phyloP scores from a whole-genome alignment of 257 asterid genomes.

The Petunia secreta region DNA sequence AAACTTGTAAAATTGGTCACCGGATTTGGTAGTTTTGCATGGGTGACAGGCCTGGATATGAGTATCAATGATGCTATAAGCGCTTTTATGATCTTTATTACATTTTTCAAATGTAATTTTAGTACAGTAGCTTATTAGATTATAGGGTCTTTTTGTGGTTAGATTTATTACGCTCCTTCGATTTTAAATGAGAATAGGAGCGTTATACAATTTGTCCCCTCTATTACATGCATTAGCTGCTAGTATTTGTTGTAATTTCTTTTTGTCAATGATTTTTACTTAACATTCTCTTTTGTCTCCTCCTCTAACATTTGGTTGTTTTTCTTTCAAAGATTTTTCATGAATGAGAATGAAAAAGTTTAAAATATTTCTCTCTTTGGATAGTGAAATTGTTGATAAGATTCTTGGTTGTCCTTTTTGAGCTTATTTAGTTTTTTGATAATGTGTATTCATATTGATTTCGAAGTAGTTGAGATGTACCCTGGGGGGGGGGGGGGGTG shows the following conservation, averaged over 20 bases:
- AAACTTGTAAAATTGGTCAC: background rate
- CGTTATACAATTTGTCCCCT: background rate
- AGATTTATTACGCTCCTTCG: background rate
- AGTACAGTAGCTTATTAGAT: background rate
- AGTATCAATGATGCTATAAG: background rate
- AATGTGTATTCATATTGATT: background rate
- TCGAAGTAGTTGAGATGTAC: background rate
- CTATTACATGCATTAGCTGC: background rate
- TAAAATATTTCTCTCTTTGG: constrained; percentile 7
- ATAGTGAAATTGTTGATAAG: background rate
- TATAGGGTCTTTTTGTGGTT: background rate
- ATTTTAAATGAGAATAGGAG: background rate
- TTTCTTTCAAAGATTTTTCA: background rate
- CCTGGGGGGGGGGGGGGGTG: background rate
- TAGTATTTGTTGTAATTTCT: background rate
- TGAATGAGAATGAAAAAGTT: background rate
- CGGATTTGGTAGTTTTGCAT: background rate
- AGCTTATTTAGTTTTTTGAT: background rate
- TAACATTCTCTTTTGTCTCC: background rate
- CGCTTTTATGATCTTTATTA: background rate
- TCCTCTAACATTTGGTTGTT: background rate
- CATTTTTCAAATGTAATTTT: background rate
- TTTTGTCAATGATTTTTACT: background rate
- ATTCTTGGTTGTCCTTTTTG: background rate
- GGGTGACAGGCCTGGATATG: background rate